These are phyloP conservation scores for Phytophthora capsici DNA, from an alignment of 352 stramenopile species.

Conservation along the genomic window DNA sequence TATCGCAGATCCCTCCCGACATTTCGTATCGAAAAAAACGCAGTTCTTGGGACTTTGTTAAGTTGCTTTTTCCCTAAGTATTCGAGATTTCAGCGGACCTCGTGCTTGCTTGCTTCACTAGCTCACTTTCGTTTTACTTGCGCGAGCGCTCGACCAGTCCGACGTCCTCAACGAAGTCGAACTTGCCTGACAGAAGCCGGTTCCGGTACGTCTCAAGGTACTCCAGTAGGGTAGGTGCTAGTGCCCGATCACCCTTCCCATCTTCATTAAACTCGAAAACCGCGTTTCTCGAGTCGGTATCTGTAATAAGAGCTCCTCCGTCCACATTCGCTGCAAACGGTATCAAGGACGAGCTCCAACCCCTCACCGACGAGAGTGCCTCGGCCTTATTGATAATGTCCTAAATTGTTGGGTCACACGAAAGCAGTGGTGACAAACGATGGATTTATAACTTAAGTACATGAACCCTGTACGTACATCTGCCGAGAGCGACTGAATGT, in stretches of 20 bases:
- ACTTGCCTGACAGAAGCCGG: constrained; percentile 79
- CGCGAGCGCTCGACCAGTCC: constrained; percentile 77
- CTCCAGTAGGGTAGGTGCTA: constrained; percentile 63
- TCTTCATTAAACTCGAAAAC: constrained; percentile 79
- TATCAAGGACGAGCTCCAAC: constrained; percentile 67
- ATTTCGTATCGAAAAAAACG: too few species aligned
- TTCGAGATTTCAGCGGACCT: too few species aligned
- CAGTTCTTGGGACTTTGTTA: too few species aligned
- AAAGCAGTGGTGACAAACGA: neutral
- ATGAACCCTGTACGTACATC: constrained; percentile 40
- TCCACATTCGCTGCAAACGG: constrained; percentile 81
- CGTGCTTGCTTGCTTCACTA: too few species aligned
- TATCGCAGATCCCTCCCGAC: too few species aligned
- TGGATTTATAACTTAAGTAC: neutral
- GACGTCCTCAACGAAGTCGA: constrained; percentile 86
- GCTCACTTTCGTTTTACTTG: constrained; percentile 40
- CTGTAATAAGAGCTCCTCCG: constrained; percentile 65
- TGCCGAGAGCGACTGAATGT: constrained; percentile 57
- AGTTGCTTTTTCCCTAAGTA: too few species aligned
- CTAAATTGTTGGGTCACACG: constrained; percentile 30
- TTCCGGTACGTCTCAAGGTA: constrained; percentile 86
- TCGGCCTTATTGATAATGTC: constrained; percentile 67
- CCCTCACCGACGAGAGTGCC: constrained; percentile 47
- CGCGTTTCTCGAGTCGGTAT: constrained; percentile 56
- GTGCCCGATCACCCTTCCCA: constrained; percentile 48